Base-by-base conservation (phyloP, 495 filamentous ascomycete genomes). In the Talaromyces adpressus region DNA sequence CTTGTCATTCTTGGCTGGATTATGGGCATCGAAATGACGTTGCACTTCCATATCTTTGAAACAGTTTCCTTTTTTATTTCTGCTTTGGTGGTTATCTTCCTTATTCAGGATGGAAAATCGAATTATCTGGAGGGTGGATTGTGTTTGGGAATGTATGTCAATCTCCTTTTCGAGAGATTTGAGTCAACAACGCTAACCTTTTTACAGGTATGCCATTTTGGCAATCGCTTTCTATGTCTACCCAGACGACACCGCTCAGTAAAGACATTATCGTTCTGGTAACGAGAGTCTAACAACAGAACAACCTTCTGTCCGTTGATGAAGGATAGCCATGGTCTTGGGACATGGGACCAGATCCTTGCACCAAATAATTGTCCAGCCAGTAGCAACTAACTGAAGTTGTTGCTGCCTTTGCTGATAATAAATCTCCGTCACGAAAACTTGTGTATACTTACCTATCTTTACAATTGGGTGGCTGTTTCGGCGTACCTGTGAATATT, bases 111-210 rank as follows among this genome's bases (percentile, higher is more conserved):
- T 73, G 93, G 93, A 61, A 94, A 93, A 78, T 91, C 88, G 14
- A 98, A 98, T 71, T 98, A 96, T 64, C 85, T 98, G 7, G 93
- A 98, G 76, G 93, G 93, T 56, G 88, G 88, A 41, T 92, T 98
- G 89, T 90, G 93, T 72, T 68, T 92, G 69, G 84, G 83, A 70
- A 85, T 88, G 85, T 90, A 84, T 68, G 82, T 84, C 52, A 14
- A 14, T 11, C 22, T 30, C n/a, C n/a, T 16, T 22, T 49, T 49
- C 7, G 45, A 49, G 36, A 49, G 2, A 2, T 20, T 9, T 47
- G 39, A 5, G 14, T 6, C 16, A 7, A 20, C 7, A 20, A 8
- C 16, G n/a, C 67, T 63, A 47, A 58, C 54, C 22, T 39, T 36
- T 59, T 12, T 7, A 18, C 59, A 85, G 84, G 65, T 93, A 95